Evolutionary conservation across 2,329 filamentous ascomycete genomes (phyloP).

Genomic region (Sclerotinia minor): DNA sequence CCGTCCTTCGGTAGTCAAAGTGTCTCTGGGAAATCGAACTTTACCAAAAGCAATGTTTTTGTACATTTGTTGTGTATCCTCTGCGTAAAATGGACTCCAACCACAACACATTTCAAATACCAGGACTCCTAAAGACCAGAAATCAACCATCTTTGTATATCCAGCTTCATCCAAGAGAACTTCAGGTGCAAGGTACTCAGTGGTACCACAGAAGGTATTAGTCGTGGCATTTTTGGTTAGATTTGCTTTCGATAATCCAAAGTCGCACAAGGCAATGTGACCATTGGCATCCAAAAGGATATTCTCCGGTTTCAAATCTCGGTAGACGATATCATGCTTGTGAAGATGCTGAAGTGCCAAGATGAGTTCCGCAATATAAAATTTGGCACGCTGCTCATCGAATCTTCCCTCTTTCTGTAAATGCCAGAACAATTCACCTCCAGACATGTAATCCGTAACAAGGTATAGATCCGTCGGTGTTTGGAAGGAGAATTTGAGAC

Average conservation of each 20-base stretch:
- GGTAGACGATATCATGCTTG: conserved; percentile 96
- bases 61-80: conserved; percentile 99
- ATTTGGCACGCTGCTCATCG: conserved; percentile 91
- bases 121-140: conserved; percentile 95
- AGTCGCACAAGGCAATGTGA: conserved; percentile 96
- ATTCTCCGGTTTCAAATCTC: conserved; percentile 96
- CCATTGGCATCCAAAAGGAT: conserved; percentile 96
- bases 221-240: conserved; percentile 96
- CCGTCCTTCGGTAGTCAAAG: conserved; percentile 87
- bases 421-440: conserved; percentile 98
- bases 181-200: conserved; percentile 94
- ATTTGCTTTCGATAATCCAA: conserved; percentile 96
- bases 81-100: conserved; percentile 98
- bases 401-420: conserved; percentile 96
- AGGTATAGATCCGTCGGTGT: conserved; percentile 94
- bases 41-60: conserved; percentile 99
- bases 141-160: conserved; percentile 99
- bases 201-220: conserved; percentile 98
- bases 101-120: conserved; percentile 99
- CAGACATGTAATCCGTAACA: conserved; percentile 99
- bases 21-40: conserved; percentile 92
- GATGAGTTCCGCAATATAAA: conserved; percentile 98
- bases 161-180: conserved; percentile 93
- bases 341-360: conserved; percentile 93
- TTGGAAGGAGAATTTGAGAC: conserved; percentile 97